Base-by-base conservation (phyloP, 352 stramenopile species). In the Pythium grandisporangium region DNA sequence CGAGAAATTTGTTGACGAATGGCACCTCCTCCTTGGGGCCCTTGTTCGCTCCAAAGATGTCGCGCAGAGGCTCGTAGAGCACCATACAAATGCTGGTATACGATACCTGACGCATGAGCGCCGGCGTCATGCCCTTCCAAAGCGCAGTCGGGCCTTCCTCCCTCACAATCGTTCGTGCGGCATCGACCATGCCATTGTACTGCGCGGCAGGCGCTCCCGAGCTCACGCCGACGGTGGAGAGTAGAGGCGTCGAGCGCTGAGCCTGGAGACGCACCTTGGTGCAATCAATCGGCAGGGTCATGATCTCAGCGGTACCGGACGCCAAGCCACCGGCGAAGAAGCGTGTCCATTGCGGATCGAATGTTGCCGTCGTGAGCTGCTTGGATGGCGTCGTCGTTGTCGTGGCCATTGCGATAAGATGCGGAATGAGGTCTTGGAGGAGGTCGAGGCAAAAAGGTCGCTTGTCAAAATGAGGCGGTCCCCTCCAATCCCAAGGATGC, bases 1-100 rank as follows among this genome's bases (percentile, higher is more conserved):
- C 79, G 27, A 94, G 38, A 44, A 92, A 82, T 42, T 88, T 86
- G 46, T 88, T 78, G 22, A 83, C 29, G 47, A 88, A 92, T 3
- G 73, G 64, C 13, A 84, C 65, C 33, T 90, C 74, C 16, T 52
- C 51, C 11, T 53, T 45, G 17, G 50, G 30, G 10, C 41, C 44
- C 22, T 43, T 58, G 33, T 71, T 79, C 7, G 71, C 70, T 23
- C 66, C 70, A 36, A 85, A 84, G 16, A 80, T 49, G 41, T 94
- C 80, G 30, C 79, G 75, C 40, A 94, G 44, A 7, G 79, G 81
- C 44, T 91, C 73, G 56, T 94, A 94, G 5, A 91, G 59, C 33
- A 88, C 69, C 70, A 91, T 90, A 40, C 64, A 85, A 43, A 89
- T 79, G 56, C 79, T 93, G 42, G 77, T 89, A 60, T 91, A 94